These are phyloP conservation scores for Chalaropsis thielavioides DNA, from an alignment of 2,329 filamentous ascomycete species.

Conservation along the genomic window DNA sequence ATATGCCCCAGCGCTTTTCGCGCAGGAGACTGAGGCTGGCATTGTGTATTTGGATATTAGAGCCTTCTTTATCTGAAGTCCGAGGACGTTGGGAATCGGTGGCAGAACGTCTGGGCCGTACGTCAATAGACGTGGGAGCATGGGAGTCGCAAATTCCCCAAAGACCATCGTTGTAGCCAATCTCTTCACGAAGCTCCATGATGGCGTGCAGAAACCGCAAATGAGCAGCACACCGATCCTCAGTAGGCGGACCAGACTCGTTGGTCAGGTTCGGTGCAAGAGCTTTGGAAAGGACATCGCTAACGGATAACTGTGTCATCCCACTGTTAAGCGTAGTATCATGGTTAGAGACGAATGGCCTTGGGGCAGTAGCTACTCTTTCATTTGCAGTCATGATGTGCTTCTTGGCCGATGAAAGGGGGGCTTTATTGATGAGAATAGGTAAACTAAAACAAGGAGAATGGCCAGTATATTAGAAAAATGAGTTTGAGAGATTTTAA, in stretches of 20 bases:
- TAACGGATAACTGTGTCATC: background rate
- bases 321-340: background rate
- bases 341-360: background rate
- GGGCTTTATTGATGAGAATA: background rate
- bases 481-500: too few species aligned
- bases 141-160: constrained; percentile 45
- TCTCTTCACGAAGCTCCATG: constrained; percentile 49
- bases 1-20: constrained; percentile 63
- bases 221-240: constrained; percentile 53
- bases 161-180: constrained; percentile 52
- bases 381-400: background rate
- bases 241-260: constrained; percentile 7
- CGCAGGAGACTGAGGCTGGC: constrained; percentile 37
- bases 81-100: constrained; percentile 5
- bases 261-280: constrained; percentile 8
- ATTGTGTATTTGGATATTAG: constrained; percentile 24
- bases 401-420: background rate
- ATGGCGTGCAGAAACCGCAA: constrained; percentile 58
- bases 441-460: background rate
- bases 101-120: background rate
- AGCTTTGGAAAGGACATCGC: background rate
- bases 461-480: too few species aligned
- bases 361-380: background rate
- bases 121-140: constrained; percentile 22
- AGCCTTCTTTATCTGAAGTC: background rate